Base-by-base conservation (phyloP, 139 green algal species). In the Chlamydomonas sp. region DNA sequence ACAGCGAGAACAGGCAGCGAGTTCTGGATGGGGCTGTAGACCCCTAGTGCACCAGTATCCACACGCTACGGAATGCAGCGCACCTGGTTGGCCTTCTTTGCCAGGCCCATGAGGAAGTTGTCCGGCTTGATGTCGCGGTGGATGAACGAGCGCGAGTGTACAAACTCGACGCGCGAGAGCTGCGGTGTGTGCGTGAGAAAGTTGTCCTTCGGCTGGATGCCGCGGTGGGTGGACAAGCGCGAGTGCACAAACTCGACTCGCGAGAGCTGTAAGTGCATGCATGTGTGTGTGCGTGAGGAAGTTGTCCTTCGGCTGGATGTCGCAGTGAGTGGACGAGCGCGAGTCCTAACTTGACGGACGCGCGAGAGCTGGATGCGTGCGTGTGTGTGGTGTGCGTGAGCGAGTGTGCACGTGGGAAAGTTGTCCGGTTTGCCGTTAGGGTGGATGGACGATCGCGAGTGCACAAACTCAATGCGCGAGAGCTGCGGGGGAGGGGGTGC, bases 371-470 rank as follows among this genome's bases (percentile, higher is more conserved):
- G 57, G 48, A 20, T n/a, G 63, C 65, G 83, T 83, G 89, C n/a
- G n/a, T n/a, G n/a, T n/a, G n/a, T n/a, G n/a, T n/a, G n/a, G n/a
- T n/a, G n/a, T n/a, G n/a, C n/a, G n/a, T n/a, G n/a, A n/a, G n/a
- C n/a, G n/a, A n/a, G n/a, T n/a, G n/a, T n/a, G n/a, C n/a, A n/a
- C n/a, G n/a, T 91, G 37, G 90, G 75, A 73, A 91, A 91, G 81
- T 91, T 91, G n/a, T 91, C 85, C 5, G 85, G 85, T 76, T 91
- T 91, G 57, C 90, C 88, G 80, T 91, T 84, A 31, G 83, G 86
- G 82, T 99, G 95, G 72, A 99, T 96, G 80, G 99, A 99, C 75
- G 79, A 92, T 75, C 96, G 96, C 35, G 83, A 90, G 80, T 99
- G 95, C 39, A 98, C 88, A 73, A 96, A 98, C 85, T 99, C 95